Conservation (phyloP, 495 filamentous ascomycete species). For the Margaritispora aquatica region DNA sequence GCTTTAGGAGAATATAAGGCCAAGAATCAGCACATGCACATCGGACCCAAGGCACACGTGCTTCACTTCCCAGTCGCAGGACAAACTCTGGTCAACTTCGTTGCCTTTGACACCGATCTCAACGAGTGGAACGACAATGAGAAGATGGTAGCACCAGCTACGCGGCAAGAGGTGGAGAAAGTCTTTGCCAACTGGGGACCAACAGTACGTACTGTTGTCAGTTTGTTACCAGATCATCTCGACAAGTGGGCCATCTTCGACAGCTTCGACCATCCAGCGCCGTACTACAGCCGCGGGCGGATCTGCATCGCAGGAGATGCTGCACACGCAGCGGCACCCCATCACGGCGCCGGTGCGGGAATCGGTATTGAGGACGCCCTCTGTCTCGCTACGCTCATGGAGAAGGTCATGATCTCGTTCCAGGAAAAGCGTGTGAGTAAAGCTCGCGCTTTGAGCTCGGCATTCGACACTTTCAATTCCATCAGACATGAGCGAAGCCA, state of each 20-base stretch:
- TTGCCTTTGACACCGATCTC: slow-evolving; percentile 36
- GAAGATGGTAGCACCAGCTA: slow-evolving; percentile 22
- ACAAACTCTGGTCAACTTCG: slow-evolving; percentile 38
- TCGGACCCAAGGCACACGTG: slow-evolving; percentile 38
- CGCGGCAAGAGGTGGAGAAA: slow-evolving; percentile 21
- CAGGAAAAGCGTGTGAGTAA: not conserved
- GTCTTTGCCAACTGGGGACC: not conserved
- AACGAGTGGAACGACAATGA: slow-evolving; percentile 32
- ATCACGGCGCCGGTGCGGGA: slow-evolving; percentile 4
- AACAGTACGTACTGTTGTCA: not conserved
- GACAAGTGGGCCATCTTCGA: slow-evolving; percentile 7
- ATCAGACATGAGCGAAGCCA: not conserved
- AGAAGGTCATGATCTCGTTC: not conserved
- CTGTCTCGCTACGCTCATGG: not conserved
- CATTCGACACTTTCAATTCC: not conserved
- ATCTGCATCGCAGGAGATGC: slow-evolving; percentile 7
- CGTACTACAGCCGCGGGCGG: not conserved
- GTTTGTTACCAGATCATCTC: slow-evolving; percentile 5
- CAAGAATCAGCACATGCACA: slow-evolving; percentile 35
- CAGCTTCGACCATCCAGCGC: slow-evolving; percentile 1
- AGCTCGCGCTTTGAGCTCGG: not conserved
- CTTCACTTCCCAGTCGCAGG: slow-evolving; percentile 38
- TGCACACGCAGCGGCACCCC: slow-evolving; percentile 5
- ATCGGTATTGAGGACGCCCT: slow-evolving; percentile 6
- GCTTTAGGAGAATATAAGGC: slow-evolving; percentile 37